Conservation (phyloP, 352 stramenopile genomes). For the Thalassiosira mediterranea region DNA sequence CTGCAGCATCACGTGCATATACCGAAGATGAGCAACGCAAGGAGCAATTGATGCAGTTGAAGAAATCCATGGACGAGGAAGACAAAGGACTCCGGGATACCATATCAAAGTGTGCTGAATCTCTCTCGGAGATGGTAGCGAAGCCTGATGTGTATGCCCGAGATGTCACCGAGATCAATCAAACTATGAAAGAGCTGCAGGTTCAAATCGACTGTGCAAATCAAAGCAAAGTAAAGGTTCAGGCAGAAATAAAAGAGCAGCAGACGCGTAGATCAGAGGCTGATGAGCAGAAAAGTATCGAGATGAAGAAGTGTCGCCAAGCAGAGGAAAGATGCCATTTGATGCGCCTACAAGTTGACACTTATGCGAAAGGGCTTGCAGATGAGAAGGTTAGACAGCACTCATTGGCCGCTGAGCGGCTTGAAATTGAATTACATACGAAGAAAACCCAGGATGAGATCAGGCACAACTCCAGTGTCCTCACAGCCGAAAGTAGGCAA, state of each 20-base stretch:
- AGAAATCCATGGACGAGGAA: constrained; percentile 11
- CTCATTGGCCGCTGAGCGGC: constrained; percentile 25
- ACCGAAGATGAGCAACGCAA: constrained; percentile 29
- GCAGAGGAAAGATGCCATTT: constrained; percentile 15
- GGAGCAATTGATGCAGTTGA: constrained; percentile 11
- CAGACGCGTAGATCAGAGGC: constrained; percentile 10
- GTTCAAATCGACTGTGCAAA: constrained; percentile 19
- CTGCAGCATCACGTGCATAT: constrained; percentile 15
- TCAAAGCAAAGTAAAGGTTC: constrained; percentile 18
- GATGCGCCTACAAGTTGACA: constrained; percentile 17
- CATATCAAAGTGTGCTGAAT: constrained; percentile 16
- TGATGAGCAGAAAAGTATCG: constrained; percentile 4
- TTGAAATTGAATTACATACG: constrained; percentile 39
- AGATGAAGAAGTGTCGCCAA: constrained; percentile 19
- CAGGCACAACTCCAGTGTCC: constrained; percentile 21
- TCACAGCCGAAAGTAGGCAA: constrained; percentile 32
- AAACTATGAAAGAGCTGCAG: constrained; percentile 13
- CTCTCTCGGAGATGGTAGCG: constrained; percentile 9
- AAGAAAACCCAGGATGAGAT: constrained; percentile 19
- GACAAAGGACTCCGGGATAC: constrained; percentile 5
- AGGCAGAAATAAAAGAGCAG: constrained; percentile 12
- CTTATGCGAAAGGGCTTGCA: constrained; percentile 8
- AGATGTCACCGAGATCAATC: constrained; percentile 13
- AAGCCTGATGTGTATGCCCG: constrained; percentile 7
- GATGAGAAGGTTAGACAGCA: constrained; percentile 27